phyloP scores from a whole-genome alignment of 2,329 filamentous ascomycete species.

The Fusarium anthophilum region DNA sequence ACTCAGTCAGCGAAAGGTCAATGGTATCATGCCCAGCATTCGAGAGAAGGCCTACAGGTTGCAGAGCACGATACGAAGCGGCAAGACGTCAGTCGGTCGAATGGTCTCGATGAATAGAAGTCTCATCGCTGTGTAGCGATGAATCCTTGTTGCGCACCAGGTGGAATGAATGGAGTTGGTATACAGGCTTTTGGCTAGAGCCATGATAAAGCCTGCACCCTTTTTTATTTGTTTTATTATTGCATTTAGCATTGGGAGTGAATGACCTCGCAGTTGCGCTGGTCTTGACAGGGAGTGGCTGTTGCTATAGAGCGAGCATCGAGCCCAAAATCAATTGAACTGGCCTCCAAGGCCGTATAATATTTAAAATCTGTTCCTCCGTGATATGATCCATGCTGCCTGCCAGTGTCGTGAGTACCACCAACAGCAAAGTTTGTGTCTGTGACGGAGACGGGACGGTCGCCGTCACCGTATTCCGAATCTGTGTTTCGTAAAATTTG shows the following conservation, averaged over 20 bases:
- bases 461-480: not conserved
- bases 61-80: not conserved
- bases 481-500: not conserved
- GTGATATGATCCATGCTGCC: not conserved
- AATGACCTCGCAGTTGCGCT: not conserved
- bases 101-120: slow-evolving; percentile 9
- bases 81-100: slow-evolving; percentile 11
- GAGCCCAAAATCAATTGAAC: slow-evolving; percentile 29
- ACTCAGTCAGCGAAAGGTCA: not conserved
- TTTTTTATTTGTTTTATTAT: slow-evolving; percentile 14
- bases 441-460: not conserved
- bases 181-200: not conserved
- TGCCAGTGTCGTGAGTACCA: not conserved
- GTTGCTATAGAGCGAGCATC: slow-evolving; percentile 35
- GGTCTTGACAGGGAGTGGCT: slow-evolving; percentile 10
- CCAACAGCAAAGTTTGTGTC: not conserved
- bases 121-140: slow-evolving; percentile 32
- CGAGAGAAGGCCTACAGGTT: not conserved
- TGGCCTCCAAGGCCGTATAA: slow-evolving; percentile 20
- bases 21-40: not conserved
- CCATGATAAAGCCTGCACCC: not conserved
- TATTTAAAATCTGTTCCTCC: not conserved
- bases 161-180: slow-evolving; percentile 2
- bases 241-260: slow-evolving; percentile 17
- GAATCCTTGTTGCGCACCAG: not conserved